A percentile compares a stretch with the other conserved stretches of the same genome.
Evolutionary conservation across 1,284 basidiomycete species (phyloP).

Genomic region (Ganoderma sinense): DNA sequence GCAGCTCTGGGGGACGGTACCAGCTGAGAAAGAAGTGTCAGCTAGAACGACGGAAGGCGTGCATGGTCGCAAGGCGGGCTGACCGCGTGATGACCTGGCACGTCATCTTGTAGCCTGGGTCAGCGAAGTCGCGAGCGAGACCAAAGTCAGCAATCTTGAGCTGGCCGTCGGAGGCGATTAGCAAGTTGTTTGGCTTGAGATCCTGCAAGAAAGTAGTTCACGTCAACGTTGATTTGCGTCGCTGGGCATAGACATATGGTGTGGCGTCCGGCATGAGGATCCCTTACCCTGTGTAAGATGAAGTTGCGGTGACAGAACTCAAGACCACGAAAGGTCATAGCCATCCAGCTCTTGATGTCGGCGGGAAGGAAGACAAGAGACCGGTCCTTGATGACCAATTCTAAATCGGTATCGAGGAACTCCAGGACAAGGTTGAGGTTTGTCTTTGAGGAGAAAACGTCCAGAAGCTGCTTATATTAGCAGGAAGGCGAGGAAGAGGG

Average conservation of each 20-base stretch:
- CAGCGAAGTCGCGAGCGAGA: conserved; percentile 94
- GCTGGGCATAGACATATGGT: not conserved
- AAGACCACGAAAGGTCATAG: conserved; percentile 95
- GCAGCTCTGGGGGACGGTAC: conserved; percentile 96
- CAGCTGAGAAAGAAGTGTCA: conserved; percentile 62
- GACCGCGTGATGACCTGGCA: conserved; percentile 97
- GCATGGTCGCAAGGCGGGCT: conserved; percentile 26
- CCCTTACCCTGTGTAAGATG: conserved; percentile 88
- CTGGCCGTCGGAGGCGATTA: conserved; percentile 90
- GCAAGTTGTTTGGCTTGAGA: conserved; percentile 98
- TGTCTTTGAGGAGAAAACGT: conserved; percentile 96
- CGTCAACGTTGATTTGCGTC: not conserved
- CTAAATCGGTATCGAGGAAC: conserved; percentile 97
- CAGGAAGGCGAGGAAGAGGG: not conserved
- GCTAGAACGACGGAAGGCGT: conserved; percentile 12
- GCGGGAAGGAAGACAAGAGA: conserved; percentile 91
- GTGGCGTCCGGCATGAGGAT: not conserved
- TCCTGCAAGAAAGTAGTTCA: conserved; percentile 64
- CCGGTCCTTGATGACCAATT: conserved; percentile 96
- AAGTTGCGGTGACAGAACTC: conserved; percentile 98
- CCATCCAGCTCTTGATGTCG: conserved; percentile 99
- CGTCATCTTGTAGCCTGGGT: conserved; percentile 96
- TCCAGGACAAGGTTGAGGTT: conserved; percentile 98
- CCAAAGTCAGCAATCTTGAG: conserved; percentile 99
- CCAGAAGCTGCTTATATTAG: conserved; percentile 73